phyloP scores from a whole-genome alignment of 352 stramenopile species.

The Saprolegnia diclina region DNA sequence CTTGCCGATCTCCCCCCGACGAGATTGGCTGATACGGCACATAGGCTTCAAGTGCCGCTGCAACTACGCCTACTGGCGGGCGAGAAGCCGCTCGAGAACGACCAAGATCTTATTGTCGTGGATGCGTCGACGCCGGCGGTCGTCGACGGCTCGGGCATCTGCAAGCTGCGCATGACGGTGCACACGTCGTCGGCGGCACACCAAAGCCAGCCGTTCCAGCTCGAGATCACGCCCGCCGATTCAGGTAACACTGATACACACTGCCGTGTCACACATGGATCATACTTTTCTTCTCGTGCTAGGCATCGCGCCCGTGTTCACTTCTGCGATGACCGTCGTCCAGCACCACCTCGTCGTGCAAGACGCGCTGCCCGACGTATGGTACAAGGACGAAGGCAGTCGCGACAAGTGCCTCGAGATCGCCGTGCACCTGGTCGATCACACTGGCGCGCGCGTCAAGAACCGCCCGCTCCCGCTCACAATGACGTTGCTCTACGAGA shows the following conservation, averaged over 20 bases:
- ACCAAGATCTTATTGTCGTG: neutral
- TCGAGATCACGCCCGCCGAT: neutral
- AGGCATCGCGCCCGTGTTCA: neutral
- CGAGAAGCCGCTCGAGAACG: neutral
- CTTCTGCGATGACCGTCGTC: neutral
- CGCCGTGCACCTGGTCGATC: conserved; percentile 39
- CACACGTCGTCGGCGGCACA: neutral
- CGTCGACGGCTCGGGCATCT: conserved; percentile 24
- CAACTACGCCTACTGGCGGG: neutral
- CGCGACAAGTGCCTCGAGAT: conserved; percentile 69
- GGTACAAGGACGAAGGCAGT: conserved; percentile 81
- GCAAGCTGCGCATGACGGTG: conserved; percentile 20
- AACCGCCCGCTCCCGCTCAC: conserved; percentile 27
- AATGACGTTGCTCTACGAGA: conserved; percentile 32
- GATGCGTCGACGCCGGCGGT: conserved; percentile 21
- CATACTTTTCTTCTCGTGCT: neutral
- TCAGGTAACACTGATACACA: neutral
- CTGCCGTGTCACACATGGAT: neutral
- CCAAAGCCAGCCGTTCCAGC: neutral
- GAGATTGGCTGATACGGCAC: neutral
- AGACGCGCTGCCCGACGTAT: conserved; percentile 38
- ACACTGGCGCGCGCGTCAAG: conserved; percentile 32
- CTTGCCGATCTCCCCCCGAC: conserved; percentile 12
- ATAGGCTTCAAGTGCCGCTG: neutral
- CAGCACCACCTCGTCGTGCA: neutral